Percentiles rank a stretch among this genome's conserved stretches.
phyloP scores from a whole-genome alignment of 139 green algal species.

The Volvox africanus region DNA sequence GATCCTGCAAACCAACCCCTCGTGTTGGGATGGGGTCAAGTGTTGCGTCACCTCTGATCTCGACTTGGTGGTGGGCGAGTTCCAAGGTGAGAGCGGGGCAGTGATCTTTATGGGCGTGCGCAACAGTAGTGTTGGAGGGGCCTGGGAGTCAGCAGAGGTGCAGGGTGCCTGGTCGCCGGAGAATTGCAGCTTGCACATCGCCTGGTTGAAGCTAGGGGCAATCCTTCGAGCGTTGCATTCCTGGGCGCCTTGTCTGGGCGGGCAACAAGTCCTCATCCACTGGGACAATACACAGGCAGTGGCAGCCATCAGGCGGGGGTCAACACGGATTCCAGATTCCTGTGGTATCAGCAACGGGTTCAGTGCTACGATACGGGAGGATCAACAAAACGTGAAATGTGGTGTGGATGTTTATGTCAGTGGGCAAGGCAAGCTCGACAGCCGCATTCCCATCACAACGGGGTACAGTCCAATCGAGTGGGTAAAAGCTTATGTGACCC shows the following conservation, averaged over 20 bases:
- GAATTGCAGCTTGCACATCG: conserved; percentile 21
- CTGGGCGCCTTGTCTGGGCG: not conserved
- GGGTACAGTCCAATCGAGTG: too few relatives aligned
- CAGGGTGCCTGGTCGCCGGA: not conserved
- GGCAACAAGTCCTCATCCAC: not conserved
- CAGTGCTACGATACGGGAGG: too few relatives aligned
- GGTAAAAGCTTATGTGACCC: too few relatives aligned
- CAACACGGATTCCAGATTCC: too few relatives aligned
- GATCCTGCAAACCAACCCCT: not conserved
- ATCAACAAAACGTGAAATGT: too few relatives aligned
- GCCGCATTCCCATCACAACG: too few relatives aligned
- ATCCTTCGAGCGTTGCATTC: not conserved
- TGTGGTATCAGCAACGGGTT: too few relatives aligned
- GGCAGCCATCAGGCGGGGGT: too few relatives aligned
- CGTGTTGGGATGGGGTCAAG: not conserved
- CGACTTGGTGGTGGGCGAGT: conserved; percentile 26
- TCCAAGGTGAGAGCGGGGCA: not conserved
- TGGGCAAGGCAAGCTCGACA: too few relatives aligned
- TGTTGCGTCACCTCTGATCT: not conserved
- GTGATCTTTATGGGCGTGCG: conserved; percentile 40
- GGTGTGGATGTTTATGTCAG: too few relatives aligned
- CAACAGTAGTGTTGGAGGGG: not conserved
- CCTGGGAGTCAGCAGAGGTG: not conserved
- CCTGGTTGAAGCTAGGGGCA: conserved; percentile 6
- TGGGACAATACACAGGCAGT: too few relatives aligned